Base-by-base conservation (phyloP, 352 stramenopile genomes). In the Phytophthora sansomeana region DNA sequence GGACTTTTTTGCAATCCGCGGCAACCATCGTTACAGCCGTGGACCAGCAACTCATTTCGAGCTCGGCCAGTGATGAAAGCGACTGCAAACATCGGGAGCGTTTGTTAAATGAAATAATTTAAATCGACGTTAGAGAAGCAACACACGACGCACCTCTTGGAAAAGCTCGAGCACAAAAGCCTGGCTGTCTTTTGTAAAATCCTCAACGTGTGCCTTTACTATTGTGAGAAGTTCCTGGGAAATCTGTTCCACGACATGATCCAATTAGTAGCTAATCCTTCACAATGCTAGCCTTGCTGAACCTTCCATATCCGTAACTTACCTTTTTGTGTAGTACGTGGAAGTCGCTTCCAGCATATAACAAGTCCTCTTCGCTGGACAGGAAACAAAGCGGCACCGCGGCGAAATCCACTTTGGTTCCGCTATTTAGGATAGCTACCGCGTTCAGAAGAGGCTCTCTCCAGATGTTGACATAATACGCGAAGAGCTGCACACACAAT, bases 1-100 rank as follows among this genome's bases (percentile, higher is more conserved):
- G 58, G 41, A 96, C 80, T 58, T 94, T 96, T 70, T 94, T 96
- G 67, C 89, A 96, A 17, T 94, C 89, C 24, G 90, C 81, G 30
- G 84, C 69, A 30, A 96, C 81, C 26, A 81, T 58, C 28, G 77
- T 75, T 28, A 84, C 74, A 19, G 77, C 87, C 10, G 63, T 77
- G 16, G 80, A 78, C 89, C 89, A 96, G 60, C 89, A 95, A 4
- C 54, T 75, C 14, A 29, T 28, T 42, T 95, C 87, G 0, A 94
- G 60, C 10, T 75, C 51, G 3, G 58, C 49, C 13, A 95, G 35
- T 17, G 49, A 57, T 30, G 56, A 49, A 19, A 93, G 53, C 16
- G 80, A 58, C 83, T 91, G 24, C 19, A 72, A 36, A n/a, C 0
- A 57, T 9, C 17, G 5, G 47, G 17, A 30, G 8, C 17, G 39